Conservation (phyloP, 768 basidiomycete species). For the Boletus patriciae region DNA sequence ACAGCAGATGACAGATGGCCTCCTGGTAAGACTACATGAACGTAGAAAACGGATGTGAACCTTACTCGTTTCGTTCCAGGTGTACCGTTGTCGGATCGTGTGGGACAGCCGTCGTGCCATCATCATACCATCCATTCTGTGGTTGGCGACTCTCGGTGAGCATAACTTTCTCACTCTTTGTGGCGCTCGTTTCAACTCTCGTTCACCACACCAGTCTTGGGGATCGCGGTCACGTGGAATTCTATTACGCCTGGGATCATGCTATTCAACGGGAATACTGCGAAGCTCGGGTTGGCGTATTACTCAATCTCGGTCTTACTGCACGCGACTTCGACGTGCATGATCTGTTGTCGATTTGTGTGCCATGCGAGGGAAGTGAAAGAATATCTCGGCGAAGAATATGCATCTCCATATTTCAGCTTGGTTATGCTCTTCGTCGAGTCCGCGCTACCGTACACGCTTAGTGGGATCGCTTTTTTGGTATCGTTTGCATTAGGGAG, state of each 20-base stretch:
- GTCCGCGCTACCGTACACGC: slow-evolving; percentile 10
- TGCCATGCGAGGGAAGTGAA: background rate
- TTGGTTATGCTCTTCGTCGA: slow-evolving; percentile 8
- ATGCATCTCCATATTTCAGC: slow-evolving; percentile 6
- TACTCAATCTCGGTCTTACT: slow-evolving; percentile 2
- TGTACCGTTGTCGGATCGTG: slow-evolving; percentile 37
- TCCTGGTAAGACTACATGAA: slow-evolving; percentile 15
- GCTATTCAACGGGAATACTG: background rate
- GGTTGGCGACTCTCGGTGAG: slow-evolving; percentile 13
- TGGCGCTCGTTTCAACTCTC: background rate
- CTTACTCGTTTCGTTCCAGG: slow-evolving; percentile 20
- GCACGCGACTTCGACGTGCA: slow-evolving; percentile 2
- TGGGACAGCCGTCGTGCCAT: slow-evolving; percentile 24
- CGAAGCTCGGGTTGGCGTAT: background rate
- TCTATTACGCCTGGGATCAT: background rate
- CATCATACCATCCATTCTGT: slow-evolving; percentile 12
- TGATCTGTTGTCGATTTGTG: slow-evolving; percentile 8
- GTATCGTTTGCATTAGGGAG: background rate
- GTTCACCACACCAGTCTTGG: background rate
- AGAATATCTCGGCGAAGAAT: slow-evolving; percentile 2
- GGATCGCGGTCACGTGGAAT: background rate
- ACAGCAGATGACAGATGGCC: slow-evolving; percentile 34
- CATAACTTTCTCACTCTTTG: background rate
- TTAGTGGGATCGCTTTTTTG: slow-evolving; percentile 6
- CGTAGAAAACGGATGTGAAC: too few species aligned